A percentile compares a stretch with the other conserved stretches of the same genome.
Conservation (phyloP, 768 basidiomycete species). For the Tricholoma sp. region DNA sequence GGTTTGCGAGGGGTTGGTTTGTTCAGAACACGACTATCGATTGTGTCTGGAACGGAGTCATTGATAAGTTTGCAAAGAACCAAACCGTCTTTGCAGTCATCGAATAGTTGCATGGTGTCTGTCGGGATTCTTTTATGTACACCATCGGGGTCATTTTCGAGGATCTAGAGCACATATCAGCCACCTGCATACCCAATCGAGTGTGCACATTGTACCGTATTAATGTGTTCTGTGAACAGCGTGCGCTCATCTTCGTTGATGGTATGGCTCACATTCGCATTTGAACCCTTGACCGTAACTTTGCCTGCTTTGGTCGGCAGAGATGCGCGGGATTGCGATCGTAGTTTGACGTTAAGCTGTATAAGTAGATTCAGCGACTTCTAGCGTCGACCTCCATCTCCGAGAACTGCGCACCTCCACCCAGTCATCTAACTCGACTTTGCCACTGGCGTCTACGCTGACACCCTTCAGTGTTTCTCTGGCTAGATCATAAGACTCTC, state of each 20-base stretch:
- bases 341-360: conserved; percentile 80
- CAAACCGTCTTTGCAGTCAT: conserved; percentile 93
- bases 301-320: conserved; percentile 74
- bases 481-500: conserved; percentile 88
- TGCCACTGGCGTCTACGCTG: conserved; percentile 90
- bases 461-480: conserved; percentile 91
- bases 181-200: background rate
- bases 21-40: conserved; percentile 97
- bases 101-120: conserved; percentile 97
- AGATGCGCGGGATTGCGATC: conserved; percentile 41
- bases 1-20: conserved; percentile 76
- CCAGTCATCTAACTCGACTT: conserved; percentile 97
- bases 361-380: background rate
- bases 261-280: conserved; percentile 93
- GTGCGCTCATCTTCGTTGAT: conserved; percentile 94
- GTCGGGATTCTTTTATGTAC: conserved; percentile 87
- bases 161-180: conserved; percentile 50
- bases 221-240: conserved; percentile 99
- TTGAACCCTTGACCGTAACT: conserved; percentile 91
- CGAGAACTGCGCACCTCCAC: conserved; percentile 68
- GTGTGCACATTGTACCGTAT: conserved; percentile 55
- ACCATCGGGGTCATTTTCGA: conserved; percentile 85
- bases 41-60: conserved; percentile 98
- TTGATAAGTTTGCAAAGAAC: conserved; percentile 98
- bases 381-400: conserved; percentile 9